Conservation (phyloP, 2,329 filamentous ascomycete species). For the Exophiala dermatitidis region DNA sequence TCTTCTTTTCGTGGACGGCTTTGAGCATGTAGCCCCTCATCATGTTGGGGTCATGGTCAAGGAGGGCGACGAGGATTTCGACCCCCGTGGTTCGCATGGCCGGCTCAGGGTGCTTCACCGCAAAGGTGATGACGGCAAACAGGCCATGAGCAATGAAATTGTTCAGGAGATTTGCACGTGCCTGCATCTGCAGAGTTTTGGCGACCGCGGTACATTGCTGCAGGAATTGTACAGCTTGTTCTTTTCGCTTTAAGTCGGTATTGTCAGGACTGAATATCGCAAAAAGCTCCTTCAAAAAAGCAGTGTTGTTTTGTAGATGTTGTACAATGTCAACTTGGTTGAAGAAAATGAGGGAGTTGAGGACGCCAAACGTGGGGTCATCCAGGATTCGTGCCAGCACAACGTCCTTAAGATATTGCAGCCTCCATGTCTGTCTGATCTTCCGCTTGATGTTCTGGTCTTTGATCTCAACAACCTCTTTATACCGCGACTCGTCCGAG, state of each 20-base stretch:
- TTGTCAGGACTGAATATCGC: constrained; percentile 67
- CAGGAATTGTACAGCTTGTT: constrained; percentile 91
- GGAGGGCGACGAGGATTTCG: constrained; percentile 85
- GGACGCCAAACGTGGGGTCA: constrained; percentile 92
- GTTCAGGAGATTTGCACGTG: constrained; percentile 72
- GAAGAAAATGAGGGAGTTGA: constrained; percentile 98
- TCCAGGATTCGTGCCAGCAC: constrained; percentile 92
- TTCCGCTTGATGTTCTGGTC: constrained; percentile 74
- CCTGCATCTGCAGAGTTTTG: constrained; percentile 83
- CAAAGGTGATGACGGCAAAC: constrained; percentile 83
- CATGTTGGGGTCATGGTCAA: constrained; percentile 92
- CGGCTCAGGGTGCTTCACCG: constrained; percentile 76
- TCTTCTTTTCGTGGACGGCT: constrained; percentile 78
- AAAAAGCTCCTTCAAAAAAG: constrained; percentile 80
- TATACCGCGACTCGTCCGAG: constrained; percentile 79
- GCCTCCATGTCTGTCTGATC: constrained; percentile 90
- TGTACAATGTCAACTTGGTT: constrained; percentile 97
- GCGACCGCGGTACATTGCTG: constrained; percentile 92
- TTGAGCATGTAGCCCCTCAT: constrained; percentile 89
- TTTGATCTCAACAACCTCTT: constrained; percentile 90
- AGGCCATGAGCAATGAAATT: constrained; percentile 86
- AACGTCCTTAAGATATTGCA: constrained; percentile 98
- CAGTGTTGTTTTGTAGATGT: constrained; percentile 74
- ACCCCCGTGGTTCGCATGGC: constrained; percentile 84
- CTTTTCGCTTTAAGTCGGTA: constrained; percentile 64